phyloP scores from a whole-genome alignment of 2,329 filamentous ascomycete species.

The Sporothrix inflata region DNA sequence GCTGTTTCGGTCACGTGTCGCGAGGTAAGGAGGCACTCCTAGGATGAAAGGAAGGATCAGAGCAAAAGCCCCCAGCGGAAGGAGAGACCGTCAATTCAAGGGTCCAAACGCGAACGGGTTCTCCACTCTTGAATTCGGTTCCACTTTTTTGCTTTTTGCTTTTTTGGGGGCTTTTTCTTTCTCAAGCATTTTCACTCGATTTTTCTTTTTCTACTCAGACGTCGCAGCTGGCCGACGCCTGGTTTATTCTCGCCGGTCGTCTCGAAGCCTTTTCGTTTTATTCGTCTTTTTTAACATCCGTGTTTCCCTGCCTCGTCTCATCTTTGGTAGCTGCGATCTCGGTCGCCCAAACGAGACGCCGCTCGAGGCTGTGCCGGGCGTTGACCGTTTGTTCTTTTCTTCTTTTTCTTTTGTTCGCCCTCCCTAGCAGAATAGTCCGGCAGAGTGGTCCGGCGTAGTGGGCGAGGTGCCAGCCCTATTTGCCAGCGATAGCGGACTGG shows the following conservation, averaged over 20 bases:
- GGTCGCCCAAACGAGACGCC: background rate
- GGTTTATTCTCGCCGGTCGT: too few relatives aligned
- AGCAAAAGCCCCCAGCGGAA: background rate
- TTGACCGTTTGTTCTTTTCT: background rate
- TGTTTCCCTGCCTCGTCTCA: background rate
- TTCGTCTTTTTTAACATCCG: background rate
- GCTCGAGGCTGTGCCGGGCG: slow-evolving; percentile 22
- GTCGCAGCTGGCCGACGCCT: too few relatives aligned
- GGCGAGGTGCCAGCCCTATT: background rate
- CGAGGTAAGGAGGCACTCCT: background rate
- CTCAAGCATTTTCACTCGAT: too few relatives aligned
- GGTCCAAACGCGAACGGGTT: background rate
- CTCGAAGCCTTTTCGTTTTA: background rate
- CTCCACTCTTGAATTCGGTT: background rate
- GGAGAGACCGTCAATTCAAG: background rate
- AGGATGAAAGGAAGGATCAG: background rate
- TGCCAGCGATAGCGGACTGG: background rate
- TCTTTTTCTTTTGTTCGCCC: background rate
- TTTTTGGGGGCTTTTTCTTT: background rate
- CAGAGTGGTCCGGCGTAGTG: background rate
- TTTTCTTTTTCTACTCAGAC: too few relatives aligned
- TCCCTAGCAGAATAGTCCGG: background rate
- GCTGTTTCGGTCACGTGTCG: background rate
- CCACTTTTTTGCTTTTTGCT: background rate
- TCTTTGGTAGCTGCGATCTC: background rate